Percentiles rank a stretch among this genome's conserved stretches.
phyloP scores from a whole-genome alignment of 2,329 filamentous ascomycete species.

The Cytospora paraplurivora region DNA sequence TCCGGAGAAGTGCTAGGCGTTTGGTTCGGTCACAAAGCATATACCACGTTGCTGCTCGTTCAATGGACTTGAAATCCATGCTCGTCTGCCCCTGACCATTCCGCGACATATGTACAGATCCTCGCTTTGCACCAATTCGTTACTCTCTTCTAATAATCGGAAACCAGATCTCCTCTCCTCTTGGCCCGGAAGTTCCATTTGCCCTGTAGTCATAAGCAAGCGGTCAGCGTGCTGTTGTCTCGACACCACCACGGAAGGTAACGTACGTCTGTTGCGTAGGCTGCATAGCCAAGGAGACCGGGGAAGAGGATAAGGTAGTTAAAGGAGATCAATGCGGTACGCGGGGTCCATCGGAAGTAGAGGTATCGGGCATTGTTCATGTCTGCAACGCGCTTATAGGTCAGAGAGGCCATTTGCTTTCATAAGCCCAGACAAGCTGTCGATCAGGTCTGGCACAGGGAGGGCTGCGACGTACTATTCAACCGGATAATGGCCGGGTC shows the following conservation, averaged over 20 bases:
- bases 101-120: slow-evolving; percentile 23
- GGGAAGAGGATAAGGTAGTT: slow-evolving; percentile 77
- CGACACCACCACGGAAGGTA: neutral
- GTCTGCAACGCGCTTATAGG: slow-evolving; percentile 53
- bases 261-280: slow-evolving; percentile 85
- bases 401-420: neutral
- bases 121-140: slow-evolving; percentile 3
- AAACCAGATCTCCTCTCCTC: slow-evolving; percentile 80
- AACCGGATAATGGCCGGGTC: slow-evolving; percentile 52
- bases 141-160: slow-evolving; percentile 65
- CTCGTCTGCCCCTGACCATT: neutral
- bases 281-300: slow-evolving; percentile 67
- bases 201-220: slow-evolving; percentile 58
- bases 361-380: slow-evolving; percentile 85
- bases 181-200: slow-evolving; percentile 85
- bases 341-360: slow-evolving; percentile 91
- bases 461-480: slow-evolving; percentile 43
- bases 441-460: neutral
- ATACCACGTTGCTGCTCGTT: neutral
- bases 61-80: slow-evolving; percentile 1
- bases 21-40: neutral
- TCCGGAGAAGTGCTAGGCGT: neutral
- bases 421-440: too few species aligned
- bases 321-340: slow-evolving; percentile 79
- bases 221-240: slow-evolving; percentile 7